Evolutionary conservation across 208 protist genomes (phyloP).

Genomic region (Wallacemonas sp.): DNA sequence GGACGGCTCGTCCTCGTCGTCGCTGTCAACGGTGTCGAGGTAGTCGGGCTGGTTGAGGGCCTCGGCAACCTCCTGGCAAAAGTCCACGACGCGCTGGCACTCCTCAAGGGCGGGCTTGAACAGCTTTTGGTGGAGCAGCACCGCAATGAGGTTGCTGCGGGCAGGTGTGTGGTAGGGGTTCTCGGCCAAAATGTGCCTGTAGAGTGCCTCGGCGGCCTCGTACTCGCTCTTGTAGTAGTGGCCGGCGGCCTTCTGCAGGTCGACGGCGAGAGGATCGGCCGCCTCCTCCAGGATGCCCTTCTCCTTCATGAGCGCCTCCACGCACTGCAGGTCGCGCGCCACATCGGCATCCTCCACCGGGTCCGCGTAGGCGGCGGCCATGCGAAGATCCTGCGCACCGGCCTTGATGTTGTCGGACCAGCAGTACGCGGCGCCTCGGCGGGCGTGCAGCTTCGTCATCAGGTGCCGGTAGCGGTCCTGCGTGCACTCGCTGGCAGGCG

Average conservation of each 20-base stretch:
- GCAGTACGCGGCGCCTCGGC: slow-evolving; percentile 83
- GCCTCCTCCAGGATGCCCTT: slow-evolving; percentile 36
- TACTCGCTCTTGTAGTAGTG: slow-evolving; percentile 74
- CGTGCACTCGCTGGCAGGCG: slow-evolving; percentile 87
- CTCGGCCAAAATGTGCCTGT: slow-evolving; percentile 57
- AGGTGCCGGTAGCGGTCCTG: slow-evolving; percentile 87
- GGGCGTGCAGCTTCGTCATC: slow-evolving; percentile 86
- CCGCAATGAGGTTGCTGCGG: slow-evolving; percentile 71
- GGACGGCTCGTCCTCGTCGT: slow-evolving; percentile 59
- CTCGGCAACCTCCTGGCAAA: slow-evolving; percentile 82
- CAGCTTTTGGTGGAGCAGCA: slow-evolving; percentile 67
- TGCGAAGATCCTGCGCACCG: slow-evolving; percentile 77
- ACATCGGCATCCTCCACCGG: slow-evolving; percentile 62
- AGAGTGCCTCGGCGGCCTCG: slow-evolving; percentile 54
- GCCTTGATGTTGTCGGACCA: slow-evolving; percentile 69
- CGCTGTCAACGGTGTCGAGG: slow-evolving; percentile 83
- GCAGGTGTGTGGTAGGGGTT: slow-evolving; percentile 60
- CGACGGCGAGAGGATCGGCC: slow-evolving; percentile 31
- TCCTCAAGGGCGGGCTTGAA: slow-evolving; percentile 76
- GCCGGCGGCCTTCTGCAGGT: slow-evolving; percentile 64
- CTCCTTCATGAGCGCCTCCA: slow-evolving; percentile 58
- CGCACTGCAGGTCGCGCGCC: slow-evolving; percentile 44
- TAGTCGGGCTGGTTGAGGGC: slow-evolving; percentile 72
- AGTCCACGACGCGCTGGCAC: slow-evolving; percentile 61
- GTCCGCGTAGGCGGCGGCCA: slow-evolving; percentile 84